These are phyloP conservation scores for Lablab purpureus DNA, from an alignment of 306 rosid species.

Conservation along the genomic window DNA sequence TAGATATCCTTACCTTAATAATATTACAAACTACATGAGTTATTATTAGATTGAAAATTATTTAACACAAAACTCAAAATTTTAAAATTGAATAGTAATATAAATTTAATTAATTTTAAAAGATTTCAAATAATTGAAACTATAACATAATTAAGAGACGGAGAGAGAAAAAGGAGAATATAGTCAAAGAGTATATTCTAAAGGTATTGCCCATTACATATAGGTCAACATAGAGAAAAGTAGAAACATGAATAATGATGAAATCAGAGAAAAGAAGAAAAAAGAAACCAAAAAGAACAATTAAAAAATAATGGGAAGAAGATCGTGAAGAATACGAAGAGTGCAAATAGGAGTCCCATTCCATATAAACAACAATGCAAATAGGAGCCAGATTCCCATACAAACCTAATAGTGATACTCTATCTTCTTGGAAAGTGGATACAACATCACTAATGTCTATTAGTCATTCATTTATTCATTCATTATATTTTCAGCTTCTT, in stretches of 20 bases:
- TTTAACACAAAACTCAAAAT: too few relatives aligned
- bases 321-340: neutral
- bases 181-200: neutral
- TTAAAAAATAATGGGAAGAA: conserved; percentile 9
- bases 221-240: neutral
- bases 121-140: too few relatives aligned
- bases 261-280: neutral
- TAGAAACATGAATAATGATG: neutral
- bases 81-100: too few relatives aligned
- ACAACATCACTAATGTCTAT: neutral
- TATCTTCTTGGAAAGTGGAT: neutral
- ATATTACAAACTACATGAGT: too few relatives aligned
- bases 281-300: neutral
- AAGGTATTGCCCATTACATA: neutral
- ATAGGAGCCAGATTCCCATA: neutral
- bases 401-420: neutral
- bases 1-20: too few relatives aligned
- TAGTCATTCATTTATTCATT: neutral
- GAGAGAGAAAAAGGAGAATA: neutral
- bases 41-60: too few relatives aligned
- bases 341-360: neutral
- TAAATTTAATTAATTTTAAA: too few relatives aligned
- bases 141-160: neutral
- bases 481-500: neutral
- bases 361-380: neutral